Evolutionary conservation across 768 basidiomycete genomes (phyloP), one percentile per base, ranked within the genome.

Genomic region (Mycena latifolia): DNA sequence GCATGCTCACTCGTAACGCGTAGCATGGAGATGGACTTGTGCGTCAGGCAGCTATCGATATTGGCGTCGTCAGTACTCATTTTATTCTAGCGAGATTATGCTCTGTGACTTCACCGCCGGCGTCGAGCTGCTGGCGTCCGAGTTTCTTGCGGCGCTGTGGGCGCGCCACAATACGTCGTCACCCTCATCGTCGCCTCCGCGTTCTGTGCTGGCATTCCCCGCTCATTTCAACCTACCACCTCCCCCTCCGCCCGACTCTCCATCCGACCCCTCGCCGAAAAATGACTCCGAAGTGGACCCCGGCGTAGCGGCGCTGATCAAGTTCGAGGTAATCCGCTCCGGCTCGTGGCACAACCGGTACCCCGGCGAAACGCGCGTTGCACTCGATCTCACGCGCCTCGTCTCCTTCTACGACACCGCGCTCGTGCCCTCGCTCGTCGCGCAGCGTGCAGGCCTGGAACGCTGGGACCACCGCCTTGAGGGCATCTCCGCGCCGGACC

Each of bases 321-420:
- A n/a, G n/a, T n/a, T 43, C 20, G 41, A 43, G 41, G 14, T n/a
- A 3, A 20, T 43, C 41, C 41, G 41, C 41, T 12, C 41, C 3
- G 41, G 41, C 41, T 43, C 41, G 4, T 43, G 41, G 76, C 74
- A 80, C 43, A 75, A 79, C 43, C 69, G 29, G 27, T 76, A 74
- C 62, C 80, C 80, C 0, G 80, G 79, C 15, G 78, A 81, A 37
- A 75, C 72, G 0, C 78, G 80, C 3, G 47, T 82, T 25, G 65
- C 71, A n/a, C 55, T 82, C 27, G 78, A 82, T 48, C 71, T 78
- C 15, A 41, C 78, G 9, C 68, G 75, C 17, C 46, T 82, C 20
- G 63, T 80, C 12, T 80, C 81, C 5, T 77, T 82, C 69, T 81
- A 82, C 28, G 78, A 82, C 55, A 72, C 72, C 6, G 33, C 67